Base-by-base conservation (phyloP, 495 filamentous ascomycete species). In the Daldinia concentrica region DNA sequence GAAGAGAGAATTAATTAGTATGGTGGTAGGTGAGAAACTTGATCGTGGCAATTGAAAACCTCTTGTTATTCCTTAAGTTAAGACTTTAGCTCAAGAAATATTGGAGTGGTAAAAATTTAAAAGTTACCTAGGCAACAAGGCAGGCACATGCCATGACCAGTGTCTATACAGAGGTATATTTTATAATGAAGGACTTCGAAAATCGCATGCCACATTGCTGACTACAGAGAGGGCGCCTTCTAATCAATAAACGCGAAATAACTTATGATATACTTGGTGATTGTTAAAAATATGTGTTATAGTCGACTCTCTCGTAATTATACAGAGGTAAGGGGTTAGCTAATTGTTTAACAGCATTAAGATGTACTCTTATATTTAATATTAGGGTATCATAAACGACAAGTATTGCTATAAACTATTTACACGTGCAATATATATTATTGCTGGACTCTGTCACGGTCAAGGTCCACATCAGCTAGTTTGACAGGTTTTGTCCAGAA, bases 401-500 rank as follows among this genome's bases (percentile, higher is more conserved):
- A 19, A 36, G 6, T 41, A 43, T 30, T 69, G 52, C 58, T 50
- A 32, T 41, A 34, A 27, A 56, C 37, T 63, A 59, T 70, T 34
- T 66, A 58, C 24, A 14, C 22, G 6, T 50, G 62, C 24, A 66
- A 48, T 2, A 58, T n/a, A n/a, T 1, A 39, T 39, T 69, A 66
- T 29, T 62, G 55, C 59, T 64, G 71, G 37, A 65, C 67, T 26
- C 73, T 65, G 34, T 74, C 78, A 24, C 73, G 62, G 19, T 74
- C 64, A 43, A 80, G 67, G 41, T 80, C 77, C 2, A 79, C 67
- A 11, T 80, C 75, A n/a, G 50, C 43, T 52, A 76, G 3, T 7
- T 64, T 69, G 8, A 76, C 55, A 14, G 69, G 45, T 60, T 71
- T 77, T 8, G 74, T 74, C 57, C 77, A 62, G 55, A 61, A 78